Percentiles rank a stretch among this genome's conserved stretches.
phyloP scores from a whole-genome alignment of 2,329 filamentous ascomycete species.

The Penicillium italicum region DNA sequence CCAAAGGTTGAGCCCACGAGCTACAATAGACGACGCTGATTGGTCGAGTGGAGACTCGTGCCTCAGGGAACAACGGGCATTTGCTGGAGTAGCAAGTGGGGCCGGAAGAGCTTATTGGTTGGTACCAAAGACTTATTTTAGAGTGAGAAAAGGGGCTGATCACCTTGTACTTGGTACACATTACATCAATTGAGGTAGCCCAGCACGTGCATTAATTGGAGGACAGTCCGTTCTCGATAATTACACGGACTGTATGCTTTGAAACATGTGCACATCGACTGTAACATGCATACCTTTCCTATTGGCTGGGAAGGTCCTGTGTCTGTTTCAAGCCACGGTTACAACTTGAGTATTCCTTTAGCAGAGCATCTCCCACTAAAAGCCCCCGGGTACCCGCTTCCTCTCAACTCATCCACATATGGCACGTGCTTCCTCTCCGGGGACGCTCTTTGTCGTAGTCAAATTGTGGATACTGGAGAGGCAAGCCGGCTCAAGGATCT shows the following conservation, averaged over 20 bases:
- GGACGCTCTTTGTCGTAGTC: background rate
- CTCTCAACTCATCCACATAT: background rate
- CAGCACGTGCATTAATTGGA: constrained; percentile 20
- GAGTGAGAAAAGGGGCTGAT: background rate
- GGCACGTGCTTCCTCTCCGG: background rate
- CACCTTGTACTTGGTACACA: background rate
- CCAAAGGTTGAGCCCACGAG: constrained; percentile 29
- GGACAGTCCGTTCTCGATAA: background rate
- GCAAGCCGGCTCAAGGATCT: background rate
- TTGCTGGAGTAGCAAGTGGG: constrained; percentile 21
- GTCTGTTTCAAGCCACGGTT: background rate
- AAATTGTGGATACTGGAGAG: background rate
- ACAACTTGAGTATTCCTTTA: background rate
- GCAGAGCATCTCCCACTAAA: background rate
- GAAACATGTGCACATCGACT: background rate
- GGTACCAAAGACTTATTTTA: background rate
- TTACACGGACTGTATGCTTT: background rate
- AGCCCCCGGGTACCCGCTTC: background rate
- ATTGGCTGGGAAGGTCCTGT: background rate
- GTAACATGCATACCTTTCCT: background rate
- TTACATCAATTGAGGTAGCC: constrained; percentile 8
- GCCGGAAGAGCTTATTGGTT: constrained; percentile 22
- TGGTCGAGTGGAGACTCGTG: constrained; percentile 24
- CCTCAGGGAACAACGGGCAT: constrained; percentile 26
- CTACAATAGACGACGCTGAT: constrained; percentile 21